Conservation (phyloP, 129 eudicot genomes). For the Pseudognaphalium luteoalbum region DNA sequence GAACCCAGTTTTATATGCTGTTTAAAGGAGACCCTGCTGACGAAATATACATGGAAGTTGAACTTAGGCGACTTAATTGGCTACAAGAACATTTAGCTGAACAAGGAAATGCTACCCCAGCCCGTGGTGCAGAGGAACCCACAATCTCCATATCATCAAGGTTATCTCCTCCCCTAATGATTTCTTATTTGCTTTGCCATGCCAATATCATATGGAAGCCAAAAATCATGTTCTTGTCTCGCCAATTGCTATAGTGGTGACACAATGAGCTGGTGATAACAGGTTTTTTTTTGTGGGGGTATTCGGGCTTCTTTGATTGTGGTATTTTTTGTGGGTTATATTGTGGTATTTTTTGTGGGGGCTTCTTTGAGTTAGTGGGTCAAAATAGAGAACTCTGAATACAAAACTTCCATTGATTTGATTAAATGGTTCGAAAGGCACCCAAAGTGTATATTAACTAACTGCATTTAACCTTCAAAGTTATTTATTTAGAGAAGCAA, state of each 20-base stretch:
- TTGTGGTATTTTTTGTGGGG: no score
- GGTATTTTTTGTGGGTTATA: no score
- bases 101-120: conserved; percentile 83
- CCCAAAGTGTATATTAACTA: no score
- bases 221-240: neutral
- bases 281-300: no score
- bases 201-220: neutral
- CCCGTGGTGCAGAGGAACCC: conserved; percentile 74
- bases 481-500: no score
- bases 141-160: conserved; percentile 85
- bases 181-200: conserved; percentile 5
- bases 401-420: no score
- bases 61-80: conserved; percentile 90
- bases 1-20: conserved; percentile 89
- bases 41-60: conserved; percentile 92
- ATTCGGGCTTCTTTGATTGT: no score
- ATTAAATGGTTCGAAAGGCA: no score
- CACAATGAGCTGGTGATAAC: no score
- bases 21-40: conserved; percentile 94
- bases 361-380: no score
- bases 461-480: no score
- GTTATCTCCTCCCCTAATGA: conserved; percentile 32
- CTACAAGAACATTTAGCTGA: conserved; percentile 80
- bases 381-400: no score
- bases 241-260: neutral